A percentile compares a stretch with the other conserved stretches of the same genome.
phyloP scores from a whole-genome alignment of 306 rosid species.

The Prunus mume region DNA sequence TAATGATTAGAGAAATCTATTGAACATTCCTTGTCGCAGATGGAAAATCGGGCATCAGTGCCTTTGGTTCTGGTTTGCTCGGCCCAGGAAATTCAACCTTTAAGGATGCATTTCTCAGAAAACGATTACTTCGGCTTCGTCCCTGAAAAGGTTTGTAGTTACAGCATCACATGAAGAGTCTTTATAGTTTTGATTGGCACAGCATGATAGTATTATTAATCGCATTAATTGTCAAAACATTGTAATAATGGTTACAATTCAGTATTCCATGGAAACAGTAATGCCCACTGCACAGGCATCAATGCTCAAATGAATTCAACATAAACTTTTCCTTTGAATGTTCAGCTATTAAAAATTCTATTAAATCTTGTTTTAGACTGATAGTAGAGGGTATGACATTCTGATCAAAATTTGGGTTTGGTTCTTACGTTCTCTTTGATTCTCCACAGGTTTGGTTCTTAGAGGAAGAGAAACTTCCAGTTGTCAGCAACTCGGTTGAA shows the following conservation, averaged over 20 bases:
- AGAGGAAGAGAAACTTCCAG: conserved; percentile 92
- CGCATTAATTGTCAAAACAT: not conserved
- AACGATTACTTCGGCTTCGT: conserved; percentile 65
- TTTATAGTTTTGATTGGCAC: conserved; percentile 18
- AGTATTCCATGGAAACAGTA: not conserved
- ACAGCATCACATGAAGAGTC: conserved; percentile 11
- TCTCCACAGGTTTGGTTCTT: conserved; percentile 68
- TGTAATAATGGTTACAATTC: not conserved
- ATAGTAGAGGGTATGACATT: not conserved
- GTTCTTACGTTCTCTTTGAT: conserved; percentile 3
- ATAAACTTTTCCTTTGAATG: not conserved
- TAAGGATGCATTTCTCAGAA: conserved; percentile 49
- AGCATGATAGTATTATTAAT: not conserved
- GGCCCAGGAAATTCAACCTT: conserved; percentile 41
- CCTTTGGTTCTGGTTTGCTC: conserved; percentile 81
- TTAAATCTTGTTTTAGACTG: not conserved
- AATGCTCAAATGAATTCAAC: not conserved
- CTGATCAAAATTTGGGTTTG: not conserved
- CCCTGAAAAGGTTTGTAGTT: conserved; percentile 57
- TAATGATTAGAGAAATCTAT: conserved; percentile 24
- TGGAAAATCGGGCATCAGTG: conserved; percentile 47
- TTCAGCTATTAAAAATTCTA: not conserved
- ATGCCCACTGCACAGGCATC: not conserved
- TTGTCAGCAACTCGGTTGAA: conserved; percentile 55
- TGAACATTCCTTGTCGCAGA: conserved; percentile 48